phyloP scores from a whole-genome alignment of 2,329 filamentous ascomycete species.

The Dichotomopilus funicola region DNA sequence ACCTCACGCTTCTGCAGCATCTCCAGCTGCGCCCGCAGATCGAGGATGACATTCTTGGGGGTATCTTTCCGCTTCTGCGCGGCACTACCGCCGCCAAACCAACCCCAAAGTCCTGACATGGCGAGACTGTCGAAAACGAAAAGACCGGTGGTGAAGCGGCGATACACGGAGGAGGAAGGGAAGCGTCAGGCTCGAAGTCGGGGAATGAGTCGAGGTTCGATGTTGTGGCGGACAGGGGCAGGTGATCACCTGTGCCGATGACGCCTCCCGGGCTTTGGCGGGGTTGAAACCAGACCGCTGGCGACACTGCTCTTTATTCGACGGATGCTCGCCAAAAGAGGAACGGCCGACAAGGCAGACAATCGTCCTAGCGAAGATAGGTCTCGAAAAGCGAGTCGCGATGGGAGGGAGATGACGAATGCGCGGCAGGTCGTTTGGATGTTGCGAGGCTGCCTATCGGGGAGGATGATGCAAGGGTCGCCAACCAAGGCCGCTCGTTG shows the following conservation, averaged over 20 bases:
- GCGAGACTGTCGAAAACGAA: constrained; percentile 6
- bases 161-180: neutral
- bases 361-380: neutral
- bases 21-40: constrained; percentile 79
- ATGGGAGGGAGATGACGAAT: constrained; percentile 10
- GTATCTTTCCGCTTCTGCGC: constrained; percentile 85
- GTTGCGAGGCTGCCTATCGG: constrained; percentile 20
- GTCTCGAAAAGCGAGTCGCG: neutral
- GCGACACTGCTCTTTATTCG: constrained; percentile 1
- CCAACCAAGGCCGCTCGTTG: constrained; percentile 11
- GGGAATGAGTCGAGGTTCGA: neutral
- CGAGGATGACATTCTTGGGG: constrained; percentile 93
- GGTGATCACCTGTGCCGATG: constrained; percentile 23
- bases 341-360: neutral
- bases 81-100: constrained; percentile 74
- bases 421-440: constrained; percentile 6
- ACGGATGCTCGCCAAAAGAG: neutral
- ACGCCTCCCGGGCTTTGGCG: constrained; percentile 23
- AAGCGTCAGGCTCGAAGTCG: neutral
- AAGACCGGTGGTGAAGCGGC: neutral
- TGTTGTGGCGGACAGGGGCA: constrained; percentile 13
- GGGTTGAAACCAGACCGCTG: constrained; percentile 20
- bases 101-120: constrained; percentile 71
- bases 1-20: constrained; percentile 97
- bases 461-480: constrained; percentile 22